Conservation (phyloP, 129 eudicot genomes). For the Escallonia herrerae region DNA sequence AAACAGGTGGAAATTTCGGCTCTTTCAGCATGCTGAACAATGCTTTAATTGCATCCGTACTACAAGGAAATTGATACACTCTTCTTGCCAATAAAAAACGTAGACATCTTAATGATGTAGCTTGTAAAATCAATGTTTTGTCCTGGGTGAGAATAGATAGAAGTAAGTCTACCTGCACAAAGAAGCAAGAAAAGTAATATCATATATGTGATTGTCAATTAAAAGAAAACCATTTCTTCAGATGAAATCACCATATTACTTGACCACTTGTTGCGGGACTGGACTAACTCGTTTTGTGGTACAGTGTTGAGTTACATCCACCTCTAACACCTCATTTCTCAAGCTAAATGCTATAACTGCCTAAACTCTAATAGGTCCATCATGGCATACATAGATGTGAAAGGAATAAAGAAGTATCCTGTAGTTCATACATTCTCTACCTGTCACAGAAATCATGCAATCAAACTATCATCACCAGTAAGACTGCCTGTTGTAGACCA, state of each 20-base stretch:
- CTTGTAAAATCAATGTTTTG: constrained; percentile 35
- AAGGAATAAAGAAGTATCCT: too few relatives aligned
- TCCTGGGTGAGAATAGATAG: constrained; percentile 40
- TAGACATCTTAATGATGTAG: constrained; percentile 61
- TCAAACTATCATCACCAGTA: too few relatives aligned
- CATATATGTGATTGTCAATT: not conserved
- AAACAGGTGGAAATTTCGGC: constrained; percentile 28
- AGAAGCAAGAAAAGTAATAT: constrained; percentile 8
- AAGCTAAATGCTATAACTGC: too few relatives aligned
- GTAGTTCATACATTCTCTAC: too few relatives aligned
- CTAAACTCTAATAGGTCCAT: too few relatives aligned
- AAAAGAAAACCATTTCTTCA: not conserved
- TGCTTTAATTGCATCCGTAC: constrained; percentile 23
- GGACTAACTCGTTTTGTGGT: not conserved
- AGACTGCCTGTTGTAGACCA: not conserved
- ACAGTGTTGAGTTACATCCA: not conserved
- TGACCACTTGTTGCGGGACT: not conserved
- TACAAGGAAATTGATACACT: constrained; percentile 30
- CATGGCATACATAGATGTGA: too few relatives aligned
- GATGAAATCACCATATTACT: not conserved
- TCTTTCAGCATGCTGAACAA: constrained; percentile 39
- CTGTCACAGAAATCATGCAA: too few relatives aligned
- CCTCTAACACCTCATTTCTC: not conserved
- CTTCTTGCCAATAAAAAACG: constrained; percentile 39
- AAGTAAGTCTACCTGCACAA: constrained; percentile 67